These are phyloP conservation scores for Tilletia caries DNA, from an alignment of 1,284 basidiomycete genomes.

Conservation along the genomic window DNA sequence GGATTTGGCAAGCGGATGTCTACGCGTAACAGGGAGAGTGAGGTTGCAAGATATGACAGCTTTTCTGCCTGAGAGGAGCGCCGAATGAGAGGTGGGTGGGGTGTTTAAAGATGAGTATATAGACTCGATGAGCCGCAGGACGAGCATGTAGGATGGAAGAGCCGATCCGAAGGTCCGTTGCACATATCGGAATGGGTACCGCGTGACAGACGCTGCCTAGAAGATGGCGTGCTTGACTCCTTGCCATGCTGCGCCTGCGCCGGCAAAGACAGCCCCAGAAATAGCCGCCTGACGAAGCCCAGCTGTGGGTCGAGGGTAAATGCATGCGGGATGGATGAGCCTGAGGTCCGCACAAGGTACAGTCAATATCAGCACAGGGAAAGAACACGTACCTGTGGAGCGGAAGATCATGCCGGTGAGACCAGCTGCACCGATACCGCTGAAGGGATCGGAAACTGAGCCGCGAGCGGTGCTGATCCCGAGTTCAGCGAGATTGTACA, in stretches of 20 bases:
- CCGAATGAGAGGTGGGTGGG: too few species aligned
- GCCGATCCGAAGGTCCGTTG: too few species aligned
- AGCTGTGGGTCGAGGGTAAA: constrained; percentile 61
- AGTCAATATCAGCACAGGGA: too few species aligned
- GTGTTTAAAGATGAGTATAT: not conserved
- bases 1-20: too few species aligned
- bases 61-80: too few species aligned
- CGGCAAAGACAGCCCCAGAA: constrained; percentile 82
- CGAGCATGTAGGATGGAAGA: too few species aligned
- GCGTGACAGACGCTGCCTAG: too few species aligned
- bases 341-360: constrained; percentile 7
- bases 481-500: constrained; percentile 95
- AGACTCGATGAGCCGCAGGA: too few species aligned
- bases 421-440: constrained; percentile 87
- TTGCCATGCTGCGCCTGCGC: constrained; percentile 83
- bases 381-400: constrained; percentile 70
- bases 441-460: constrained; percentile 77
- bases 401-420: constrained; percentile 89
- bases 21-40: too few species aligned
- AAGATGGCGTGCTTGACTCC: constrained; percentile 71
- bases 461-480: constrained; percentile 83
- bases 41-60: too few species aligned
- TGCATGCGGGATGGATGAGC: constrained; percentile 47
- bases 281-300: constrained; percentile 83
- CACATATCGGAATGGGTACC: too few species aligned